These are phyloP conservation scores for Xylariales sp. DNA, from an alignment of 2,329 filamentous ascomycete genomes.

Conservation along the genomic window DNA sequence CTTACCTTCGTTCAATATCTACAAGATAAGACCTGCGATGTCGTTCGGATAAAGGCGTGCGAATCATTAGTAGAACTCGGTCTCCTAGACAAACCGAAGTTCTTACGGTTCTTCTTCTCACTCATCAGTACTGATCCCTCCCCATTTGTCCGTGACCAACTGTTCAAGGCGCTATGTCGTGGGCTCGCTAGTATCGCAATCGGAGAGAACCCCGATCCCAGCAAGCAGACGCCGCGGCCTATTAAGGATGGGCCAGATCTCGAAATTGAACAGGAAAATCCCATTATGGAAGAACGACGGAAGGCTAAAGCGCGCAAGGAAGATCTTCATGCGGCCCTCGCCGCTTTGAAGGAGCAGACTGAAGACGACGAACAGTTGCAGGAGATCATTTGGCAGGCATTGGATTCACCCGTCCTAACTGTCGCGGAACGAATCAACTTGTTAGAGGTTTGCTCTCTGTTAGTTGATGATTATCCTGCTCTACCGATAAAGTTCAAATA, in stretches of 20 bases:
- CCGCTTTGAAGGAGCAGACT: slow-evolving; percentile 61
- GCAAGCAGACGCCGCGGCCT: slow-evolving; percentile 43
- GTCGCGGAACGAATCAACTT: slow-evolving; percentile 62
- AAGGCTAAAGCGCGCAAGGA: slow-evolving; percentile 61
- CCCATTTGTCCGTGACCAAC: slow-evolving; percentile 69
- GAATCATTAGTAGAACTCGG: slow-evolving; percentile 73
- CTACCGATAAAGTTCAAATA: slow-evolving; percentile 60
- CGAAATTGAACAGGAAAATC: slow-evolving; percentile 60
- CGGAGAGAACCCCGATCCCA: slow-evolving; percentile 62
- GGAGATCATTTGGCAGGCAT: slow-evolving; percentile 60
- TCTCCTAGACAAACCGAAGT: slow-evolving; percentile 64
- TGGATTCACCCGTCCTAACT: slow-evolving; percentile 60
- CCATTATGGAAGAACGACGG: slow-evolving; percentile 58
- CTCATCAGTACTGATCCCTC: slow-evolving; percentile 72
- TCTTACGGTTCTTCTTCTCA: slow-evolving; percentile 68
- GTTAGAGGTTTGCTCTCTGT: slow-evolving; percentile 62
- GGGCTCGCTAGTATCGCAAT: slow-evolving; percentile 73
- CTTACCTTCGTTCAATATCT: slow-evolving; percentile 72
- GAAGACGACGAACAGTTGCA: slow-evolving; percentile 59
- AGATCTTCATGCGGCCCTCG: slow-evolving; percentile 59
- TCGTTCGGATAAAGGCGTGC: slow-evolving; percentile 74
- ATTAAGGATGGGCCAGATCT: slow-evolving; percentile 57
- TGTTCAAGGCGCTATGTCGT: slow-evolving; percentile 69
- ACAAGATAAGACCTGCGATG: slow-evolving; percentile 71
- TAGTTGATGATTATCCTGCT: slow-evolving; percentile 62